A percentile compares a stretch with the other conserved stretches of the same genome.
Evolutionary conservation across 2,329 filamentous ascomycete species (phyloP).

Genomic region (Trichoderma aggressivum): DNA sequence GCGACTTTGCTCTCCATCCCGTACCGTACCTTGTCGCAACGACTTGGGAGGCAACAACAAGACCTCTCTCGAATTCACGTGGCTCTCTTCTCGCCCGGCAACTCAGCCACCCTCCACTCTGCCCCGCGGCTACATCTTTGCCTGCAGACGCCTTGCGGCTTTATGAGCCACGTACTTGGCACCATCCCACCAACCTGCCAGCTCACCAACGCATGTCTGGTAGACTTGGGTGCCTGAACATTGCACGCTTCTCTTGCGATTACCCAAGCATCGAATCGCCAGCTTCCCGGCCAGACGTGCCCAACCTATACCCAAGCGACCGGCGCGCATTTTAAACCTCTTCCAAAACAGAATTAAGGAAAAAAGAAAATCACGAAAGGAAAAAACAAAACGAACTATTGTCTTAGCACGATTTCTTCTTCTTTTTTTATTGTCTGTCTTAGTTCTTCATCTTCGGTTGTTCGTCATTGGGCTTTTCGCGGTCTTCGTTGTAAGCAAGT

Average conservation of each 20-base stretch:
- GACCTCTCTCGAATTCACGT: constrained; percentile 36
- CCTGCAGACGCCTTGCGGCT: constrained; percentile 58
- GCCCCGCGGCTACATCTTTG: constrained; percentile 31
- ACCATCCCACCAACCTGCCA: constrained; percentile 53
- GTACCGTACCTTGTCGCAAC: constrained; percentile 15
- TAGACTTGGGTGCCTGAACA: constrained; percentile 50
- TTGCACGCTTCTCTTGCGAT: constrained; percentile 40
- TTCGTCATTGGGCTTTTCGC: constrained; percentile 24
- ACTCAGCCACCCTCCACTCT: constrained; percentile 32
- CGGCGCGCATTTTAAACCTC: constrained; percentile 34
- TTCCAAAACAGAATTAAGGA: constrained; percentile 19
- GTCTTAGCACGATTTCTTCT: constrained; percentile 24
- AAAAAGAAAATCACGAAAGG: not conserved
- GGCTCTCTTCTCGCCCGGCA: constrained; percentile 36
- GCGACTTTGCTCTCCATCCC: constrained; percentile 23
- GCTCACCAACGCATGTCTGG: constrained; percentile 59
- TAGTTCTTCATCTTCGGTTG: constrained; percentile 20
- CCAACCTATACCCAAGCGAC: constrained; percentile 43
- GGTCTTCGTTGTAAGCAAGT: constrained; percentile 11
- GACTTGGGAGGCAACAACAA: not conserved
- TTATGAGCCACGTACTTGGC: constrained; percentile 49
- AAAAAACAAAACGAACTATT: constrained; percentile 15
- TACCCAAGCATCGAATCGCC: constrained; percentile 27
- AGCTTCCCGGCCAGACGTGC: constrained; percentile 39
- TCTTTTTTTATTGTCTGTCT: not conserved